Base-by-base conservation (phyloP, 768 basidiomycete species). In the Boletus rubropictus region DNA sequence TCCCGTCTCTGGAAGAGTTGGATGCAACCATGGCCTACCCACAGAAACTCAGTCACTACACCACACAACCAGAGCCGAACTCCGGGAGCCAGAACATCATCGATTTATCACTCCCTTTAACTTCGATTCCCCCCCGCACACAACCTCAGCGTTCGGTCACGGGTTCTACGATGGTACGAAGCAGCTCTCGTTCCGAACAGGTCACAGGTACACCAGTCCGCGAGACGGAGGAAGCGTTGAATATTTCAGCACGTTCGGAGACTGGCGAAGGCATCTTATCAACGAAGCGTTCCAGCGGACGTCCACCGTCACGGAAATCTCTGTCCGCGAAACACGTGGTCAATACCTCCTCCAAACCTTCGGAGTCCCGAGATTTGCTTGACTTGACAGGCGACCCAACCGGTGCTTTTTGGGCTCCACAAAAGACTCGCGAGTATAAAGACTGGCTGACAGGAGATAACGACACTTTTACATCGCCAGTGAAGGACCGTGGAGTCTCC, bases 1-100 rank as follows among this genome's bases (percentile, higher is more conserved):
- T 89, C 64, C 93, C 93, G 0, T 87, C 93, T 1, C 69, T 96
- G 34, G 93, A 95, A 61, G 86, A 88, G 49, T 70, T 94, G 6
- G 85, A 90, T 63, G 77, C 80, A 20, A 68, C 69, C 9, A 77
- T 80, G 51, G 56, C 59, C 12, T 62, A 56, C 9, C 51, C 72
- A n/a, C 50, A 52, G 37, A 53, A 56, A 50, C 40, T 55, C 21
- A 31, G 42, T 33, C 56, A 50, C 36, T 40, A 54, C 51, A 49
- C 48, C 52, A 32, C 50, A 14, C 58, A 51, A 35, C 49, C 47
- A 4, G 57, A 64, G 31, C 22, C 39, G 7, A 41, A 44, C 18
- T 14, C 32, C 17, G 45, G 48, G 32, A 54, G 54, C 9, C 50
- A 54, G 43, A 57, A 34, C 14, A 49, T 61, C 22, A 42, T 55